Percentiles rank a stretch among this genome's conserved stretches.
phyloP scores from a whole-genome alignment of 140 eudicot genomes.

The Ambrosia hybrid region DNA sequence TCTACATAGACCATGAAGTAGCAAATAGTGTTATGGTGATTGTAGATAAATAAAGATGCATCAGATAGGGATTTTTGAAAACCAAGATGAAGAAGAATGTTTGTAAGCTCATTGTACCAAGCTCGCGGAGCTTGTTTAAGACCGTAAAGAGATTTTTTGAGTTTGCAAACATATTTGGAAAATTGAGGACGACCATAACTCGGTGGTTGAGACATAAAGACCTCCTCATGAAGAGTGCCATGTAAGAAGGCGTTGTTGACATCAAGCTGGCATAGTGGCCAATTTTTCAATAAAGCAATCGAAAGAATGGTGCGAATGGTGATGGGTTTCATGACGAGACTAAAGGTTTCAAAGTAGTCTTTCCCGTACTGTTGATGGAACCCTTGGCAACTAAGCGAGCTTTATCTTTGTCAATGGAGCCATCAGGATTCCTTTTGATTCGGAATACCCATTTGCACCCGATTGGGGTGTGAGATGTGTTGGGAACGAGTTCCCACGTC shows the following conservation, averaged over 20 bases:
- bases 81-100: neutral
- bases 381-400: neutral
- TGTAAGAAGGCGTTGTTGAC: too few species aligned
- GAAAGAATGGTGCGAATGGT: too few species aligned
- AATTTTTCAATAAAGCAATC: too few species aligned
- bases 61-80: neutral
- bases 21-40: neutral
- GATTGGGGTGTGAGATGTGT: neutral
- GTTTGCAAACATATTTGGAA: neutral
- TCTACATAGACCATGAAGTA: neutral
- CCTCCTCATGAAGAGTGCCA: neutral
- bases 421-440: neutral
- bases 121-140: neutral
- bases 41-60: neutral
- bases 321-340: too few species aligned
- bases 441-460: neutral
- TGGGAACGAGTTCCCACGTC: neutral
- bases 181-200: neutral
- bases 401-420: neutral
- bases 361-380: neutral
- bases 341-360: neutral
- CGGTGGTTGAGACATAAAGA: neutral
- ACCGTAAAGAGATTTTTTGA: neutral
- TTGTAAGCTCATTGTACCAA: neutral
- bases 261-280: too few species aligned